Conservation (phyloP, 345 rosid genomes). For the Sonneratia alba region DNA sequence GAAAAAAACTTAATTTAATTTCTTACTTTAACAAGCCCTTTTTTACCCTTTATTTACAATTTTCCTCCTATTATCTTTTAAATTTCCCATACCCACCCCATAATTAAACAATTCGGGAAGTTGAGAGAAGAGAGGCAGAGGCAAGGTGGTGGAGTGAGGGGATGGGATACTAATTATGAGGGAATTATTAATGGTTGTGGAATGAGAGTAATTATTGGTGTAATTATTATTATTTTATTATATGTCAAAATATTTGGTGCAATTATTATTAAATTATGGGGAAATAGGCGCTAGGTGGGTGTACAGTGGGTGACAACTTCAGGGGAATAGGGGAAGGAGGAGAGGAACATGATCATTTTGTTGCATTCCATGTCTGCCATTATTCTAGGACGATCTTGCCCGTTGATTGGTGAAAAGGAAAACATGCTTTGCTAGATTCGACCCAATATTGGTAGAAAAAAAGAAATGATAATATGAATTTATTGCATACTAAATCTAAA, state of each 20-base stretch:
- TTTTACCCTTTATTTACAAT: too few species aligned
- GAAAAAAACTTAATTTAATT: too few species aligned
- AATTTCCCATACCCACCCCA: too few species aligned
- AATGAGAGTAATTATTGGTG: slow-evolving; percentile 1
- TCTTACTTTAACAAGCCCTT: too few species aligned
- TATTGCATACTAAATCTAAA: too few species aligned
- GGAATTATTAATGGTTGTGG: not conserved
- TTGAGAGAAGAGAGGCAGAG: too few species aligned
- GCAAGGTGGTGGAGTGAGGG: too few species aligned
- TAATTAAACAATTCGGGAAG: too few species aligned
- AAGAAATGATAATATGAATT: not conserved
- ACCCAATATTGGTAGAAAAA: not conserved
- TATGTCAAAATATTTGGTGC: too few species aligned
- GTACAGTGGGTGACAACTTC: not conserved
- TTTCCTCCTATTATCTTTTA: too few species aligned
- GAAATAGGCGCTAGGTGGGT: not conserved
- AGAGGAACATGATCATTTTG: not conserved
- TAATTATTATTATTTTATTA: not conserved
- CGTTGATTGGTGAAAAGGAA: not conserved
- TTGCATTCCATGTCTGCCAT: not conserved
- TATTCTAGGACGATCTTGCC: not conserved
- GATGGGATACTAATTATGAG: too few species aligned
- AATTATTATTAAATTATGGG: slow-evolving; percentile 3
- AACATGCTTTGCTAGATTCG: not conserved
- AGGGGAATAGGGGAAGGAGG: not conserved